Evolutionary conservation across 2,329 filamentous ascomycete genomes (phyloP).

Genomic region (Fusarium clavum): DNA sequence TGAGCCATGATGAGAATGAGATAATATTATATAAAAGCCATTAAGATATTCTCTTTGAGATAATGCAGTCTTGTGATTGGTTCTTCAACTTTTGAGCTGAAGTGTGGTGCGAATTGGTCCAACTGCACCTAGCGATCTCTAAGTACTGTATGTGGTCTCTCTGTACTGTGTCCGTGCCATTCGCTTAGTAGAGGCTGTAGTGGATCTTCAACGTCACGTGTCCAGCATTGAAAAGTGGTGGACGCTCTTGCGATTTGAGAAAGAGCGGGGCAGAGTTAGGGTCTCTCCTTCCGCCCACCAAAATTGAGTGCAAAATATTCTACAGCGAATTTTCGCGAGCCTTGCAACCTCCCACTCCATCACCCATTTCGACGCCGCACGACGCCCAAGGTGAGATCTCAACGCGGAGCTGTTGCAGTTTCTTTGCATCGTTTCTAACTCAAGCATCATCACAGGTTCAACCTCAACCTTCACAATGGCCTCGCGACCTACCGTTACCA

Average conservation of each 20-base stretch:
- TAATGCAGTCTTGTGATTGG: neutral
- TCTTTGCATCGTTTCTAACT: constrained; percentile 33
- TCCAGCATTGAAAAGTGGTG: neutral
- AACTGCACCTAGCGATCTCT: constrained; percentile 2
- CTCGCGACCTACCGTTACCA: constrained; percentile 96
- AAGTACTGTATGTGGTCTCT: neutral
- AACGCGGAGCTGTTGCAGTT: constrained; percentile 25
- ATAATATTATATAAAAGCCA: constrained; percentile 14
- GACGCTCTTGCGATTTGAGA: neutral
- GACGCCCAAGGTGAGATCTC: constrained; percentile 55
- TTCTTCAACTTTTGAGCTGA: neutral
- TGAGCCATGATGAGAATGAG: constrained; percentile 35
- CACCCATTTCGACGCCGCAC: constrained; percentile 56
- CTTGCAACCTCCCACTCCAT: constrained; percentile 50
- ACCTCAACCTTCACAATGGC: constrained; percentile 75
- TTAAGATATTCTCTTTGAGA: neutral
- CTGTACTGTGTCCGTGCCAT: neutral
- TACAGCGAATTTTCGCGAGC: constrained; percentile 53
- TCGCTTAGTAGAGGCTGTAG: neutral
- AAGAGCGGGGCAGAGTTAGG: constrained; percentile 51
- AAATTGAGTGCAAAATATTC: constrained; percentile 51
- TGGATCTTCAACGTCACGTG: neutral
- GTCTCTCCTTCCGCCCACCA: constrained; percentile 55
- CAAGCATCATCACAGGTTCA: constrained; percentile 47
- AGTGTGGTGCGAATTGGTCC: neutral